phyloP scores from a whole-genome alignment of 23 red algal genomes.

The Agarophyton chilense region DNA sequence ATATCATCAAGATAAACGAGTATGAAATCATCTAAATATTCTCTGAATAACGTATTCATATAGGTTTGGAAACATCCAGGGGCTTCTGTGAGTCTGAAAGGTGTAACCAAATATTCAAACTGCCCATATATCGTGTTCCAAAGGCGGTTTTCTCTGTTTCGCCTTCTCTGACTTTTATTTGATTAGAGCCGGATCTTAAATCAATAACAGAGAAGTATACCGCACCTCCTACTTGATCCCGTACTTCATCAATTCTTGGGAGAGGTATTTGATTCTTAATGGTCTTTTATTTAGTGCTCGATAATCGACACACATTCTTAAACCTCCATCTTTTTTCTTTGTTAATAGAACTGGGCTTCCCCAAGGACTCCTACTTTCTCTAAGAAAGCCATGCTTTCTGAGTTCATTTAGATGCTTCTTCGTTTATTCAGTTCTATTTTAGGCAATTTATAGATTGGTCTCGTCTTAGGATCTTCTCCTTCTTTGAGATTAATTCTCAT shows the following conservation, averaged over 20 bases:
- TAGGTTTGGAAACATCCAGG: slow-evolving; percentile 38
- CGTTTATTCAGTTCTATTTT: slow-evolving; percentile 10
- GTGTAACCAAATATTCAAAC: slow-evolving; percentile 57
- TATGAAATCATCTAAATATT: slow-evolving; percentile 49
- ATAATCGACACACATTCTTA: no score
- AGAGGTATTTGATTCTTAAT: no score
- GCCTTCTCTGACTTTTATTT: slow-evolving; percentile 5
- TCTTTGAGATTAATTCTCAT: background rate
- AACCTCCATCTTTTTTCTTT: no score
- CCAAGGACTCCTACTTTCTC: background rate
- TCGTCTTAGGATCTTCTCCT: background rate
- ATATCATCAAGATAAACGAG: slow-evolving; percentile 5
- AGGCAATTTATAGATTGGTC: background rate
- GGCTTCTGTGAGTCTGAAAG: slow-evolving; percentile 40
- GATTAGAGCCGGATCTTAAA: no score
- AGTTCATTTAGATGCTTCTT: background rate
- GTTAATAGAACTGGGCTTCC: slow-evolving; percentile 46
- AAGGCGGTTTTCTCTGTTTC: slow-evolving; percentile 7
- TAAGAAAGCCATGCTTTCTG: background rate
- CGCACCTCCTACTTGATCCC: no score
- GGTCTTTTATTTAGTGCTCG: no score
- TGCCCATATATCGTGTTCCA: slow-evolving; percentile 17
- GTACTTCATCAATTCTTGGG: no score
- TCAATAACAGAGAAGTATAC: no score
- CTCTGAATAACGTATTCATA: slow-evolving; percentile 25